phyloP scores from a whole-genome alignment of 106 monocot genomes.

The Hemerocallis citrina region DNA sequence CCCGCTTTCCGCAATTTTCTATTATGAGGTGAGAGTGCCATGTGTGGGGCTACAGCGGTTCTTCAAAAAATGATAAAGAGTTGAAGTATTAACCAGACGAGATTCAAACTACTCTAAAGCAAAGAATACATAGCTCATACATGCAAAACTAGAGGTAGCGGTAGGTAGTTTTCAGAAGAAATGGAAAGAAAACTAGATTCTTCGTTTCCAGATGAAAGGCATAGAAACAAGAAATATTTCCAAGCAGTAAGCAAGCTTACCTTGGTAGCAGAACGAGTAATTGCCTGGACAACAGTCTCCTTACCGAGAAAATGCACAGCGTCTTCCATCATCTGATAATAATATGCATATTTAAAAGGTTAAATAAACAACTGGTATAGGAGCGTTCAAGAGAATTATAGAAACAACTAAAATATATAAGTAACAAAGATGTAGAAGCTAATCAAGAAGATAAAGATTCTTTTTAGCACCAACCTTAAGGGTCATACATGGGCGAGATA shows the following conservation, averaged over 20 bases:
- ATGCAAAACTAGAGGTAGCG: too few relatives aligned
- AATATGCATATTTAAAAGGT: slow-evolving; percentile 5
- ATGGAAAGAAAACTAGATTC: background rate
- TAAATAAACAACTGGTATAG: background rate
- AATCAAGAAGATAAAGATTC: background rate
- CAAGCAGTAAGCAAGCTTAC: slow-evolving; percentile 24
- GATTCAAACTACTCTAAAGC: background rate
- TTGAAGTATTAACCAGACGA: background rate
- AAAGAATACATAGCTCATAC: background rate
- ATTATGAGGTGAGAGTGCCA: too few relatives aligned
- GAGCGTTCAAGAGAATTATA: background rate
- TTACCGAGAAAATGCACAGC: slow-evolving; percentile 92
- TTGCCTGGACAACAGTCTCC: slow-evolving; percentile 94
- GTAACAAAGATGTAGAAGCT: background rate
- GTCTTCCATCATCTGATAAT: slow-evolving; percentile 87
- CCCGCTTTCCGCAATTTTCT: too few relatives aligned
- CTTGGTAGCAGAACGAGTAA: slow-evolving; percentile 89
- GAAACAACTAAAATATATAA: background rate
- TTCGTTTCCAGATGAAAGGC: background rate
- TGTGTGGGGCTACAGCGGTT: too few relatives aligned
- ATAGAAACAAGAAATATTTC: background rate
- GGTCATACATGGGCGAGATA: slow-evolving; percentile 89
- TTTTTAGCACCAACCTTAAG: slow-evolving; percentile 56
- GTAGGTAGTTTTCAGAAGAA: background rate
- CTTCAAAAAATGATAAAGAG: background rate